Conservation (phyloP, 2,329 filamentous ascomycete species). For the Aspergillus alliaceus region DNA sequence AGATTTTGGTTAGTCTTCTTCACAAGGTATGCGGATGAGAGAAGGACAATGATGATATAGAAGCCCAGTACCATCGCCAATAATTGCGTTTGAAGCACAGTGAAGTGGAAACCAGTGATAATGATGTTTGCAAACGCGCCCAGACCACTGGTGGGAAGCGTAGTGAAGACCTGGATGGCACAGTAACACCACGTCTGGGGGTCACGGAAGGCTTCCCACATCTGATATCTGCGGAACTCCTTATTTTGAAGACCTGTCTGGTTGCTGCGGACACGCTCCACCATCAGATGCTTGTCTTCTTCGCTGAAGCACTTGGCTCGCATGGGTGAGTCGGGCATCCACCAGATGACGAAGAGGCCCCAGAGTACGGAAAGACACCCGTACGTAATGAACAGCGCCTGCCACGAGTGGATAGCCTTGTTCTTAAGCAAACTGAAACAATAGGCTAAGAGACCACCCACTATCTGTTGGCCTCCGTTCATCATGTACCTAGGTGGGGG, state of each 20-base stretch:
- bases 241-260: conserved; percentile 63
- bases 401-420: conserved; percentile 62
- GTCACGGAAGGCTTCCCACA: conserved; percentile 61
- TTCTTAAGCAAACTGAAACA: conserved; percentile 53
- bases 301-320: conserved; percentile 68
- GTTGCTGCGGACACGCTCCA: conserved; percentile 61
- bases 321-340: conserved; percentile 71
- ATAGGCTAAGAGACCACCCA: conserved; percentile 68
- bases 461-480: conserved; percentile 72
- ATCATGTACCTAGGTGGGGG: conserved; percentile 60
- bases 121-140: conserved; percentile 75
- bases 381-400: conserved; percentile 67
- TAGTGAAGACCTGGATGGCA: conserved; percentile 68
- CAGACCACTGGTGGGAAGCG: conserved; percentile 69
- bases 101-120: conserved; percentile 68
- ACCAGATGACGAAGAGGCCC: conserved; percentile 63
- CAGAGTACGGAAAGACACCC: conserved; percentile 64
- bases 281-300: conserved; percentile 63
- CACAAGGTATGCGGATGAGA: conserved; percentile 66
- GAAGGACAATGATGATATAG: conserved; percentile 70
- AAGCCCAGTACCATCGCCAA: conserved; percentile 71
- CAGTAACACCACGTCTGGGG: conserved; percentile 67
- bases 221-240: conserved; percentile 53
- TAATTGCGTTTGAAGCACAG: conserved; percentile 66
- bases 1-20: conserved; percentile 70